Evolutionary conservation across 768 basidiomycete species (phyloP), one percentile per base, ranked within the genome.

Genomic region (Polyporus arcularius): DNA sequence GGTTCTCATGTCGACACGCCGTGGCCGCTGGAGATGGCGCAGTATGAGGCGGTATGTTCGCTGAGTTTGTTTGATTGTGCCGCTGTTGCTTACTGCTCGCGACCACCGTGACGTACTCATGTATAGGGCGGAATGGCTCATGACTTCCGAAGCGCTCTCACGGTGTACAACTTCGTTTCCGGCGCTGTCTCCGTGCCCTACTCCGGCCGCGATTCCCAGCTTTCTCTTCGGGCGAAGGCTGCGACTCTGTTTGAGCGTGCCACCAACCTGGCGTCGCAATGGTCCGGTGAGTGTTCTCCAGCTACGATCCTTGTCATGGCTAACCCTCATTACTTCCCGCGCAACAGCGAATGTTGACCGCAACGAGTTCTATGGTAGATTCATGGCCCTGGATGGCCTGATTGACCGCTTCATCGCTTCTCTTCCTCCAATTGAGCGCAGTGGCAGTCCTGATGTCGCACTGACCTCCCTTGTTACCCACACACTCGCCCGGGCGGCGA

Each of bases 241-340:
- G 77, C 81, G 8, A 79, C 87, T 16, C 72, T 89, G 41, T 82
- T 88, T 52, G 85, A 87, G 65, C 78, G 81, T n/a, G 84, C 87
- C 7, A 76, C 81, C 4, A 79, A 82, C 55, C 72, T 88, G 9
- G 76, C 81, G 16, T 81, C 75, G 26, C 72, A 75, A n/a, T 73
- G 72, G 65, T 56, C 66, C 26, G 62, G 74, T 73, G 64, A 53
- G 66, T 58, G 18, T 28, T 14, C 15, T 43, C 42, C 15, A 41
- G 16, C 54, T 42, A 7, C 18, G 35, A 26, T n/a, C 12, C 30
- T 35, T 10, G 4, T 42, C n/a, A 16, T 21, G 16, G 18, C 42
- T 18, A 43, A 43, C 15, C 42, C 6, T 16, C 15, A 10, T 15
- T 6, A 14, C 42, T 14, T 5, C 18, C 15, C 18, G 15, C 18